Evolutionary conservation across 768 basidiomycete genomes (phyloP).

Genomic region (Guyanaporus albipodus): DNA sequence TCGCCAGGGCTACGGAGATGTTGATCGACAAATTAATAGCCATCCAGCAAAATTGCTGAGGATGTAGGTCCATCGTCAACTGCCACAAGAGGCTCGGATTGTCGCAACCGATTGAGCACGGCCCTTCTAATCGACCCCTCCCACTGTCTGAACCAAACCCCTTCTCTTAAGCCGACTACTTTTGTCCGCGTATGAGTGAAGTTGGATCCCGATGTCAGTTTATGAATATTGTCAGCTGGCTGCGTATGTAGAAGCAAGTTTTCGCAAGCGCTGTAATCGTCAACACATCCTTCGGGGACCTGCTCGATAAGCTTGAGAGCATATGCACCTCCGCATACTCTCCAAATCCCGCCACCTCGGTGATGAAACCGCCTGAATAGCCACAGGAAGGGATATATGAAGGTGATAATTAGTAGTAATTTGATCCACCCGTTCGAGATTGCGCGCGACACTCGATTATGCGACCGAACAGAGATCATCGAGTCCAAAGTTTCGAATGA

Average conservation of each 20-base stretch:
- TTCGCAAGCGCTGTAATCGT: conserved; percentile 1
- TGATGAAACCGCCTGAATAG: conserved; percentile 66
- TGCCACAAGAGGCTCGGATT: conserved; percentile 32
- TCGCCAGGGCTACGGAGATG: no score
- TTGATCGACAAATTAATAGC: conserved; percentile 18
- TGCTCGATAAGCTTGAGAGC: conserved; percentile 49
- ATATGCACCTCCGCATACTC: conserved; percentile 72
- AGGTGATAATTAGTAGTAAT: conserved; percentile 59
- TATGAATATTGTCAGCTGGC: neutral
- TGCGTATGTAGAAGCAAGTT: conserved; percentile 3
- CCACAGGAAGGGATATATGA: conserved; percentile 82
- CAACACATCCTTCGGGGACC: conserved; percentile 9
- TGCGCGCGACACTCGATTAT: conserved; percentile 60
- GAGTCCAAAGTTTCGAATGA: conserved; percentile 44
- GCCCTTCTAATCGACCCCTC: conserved; percentile 62
- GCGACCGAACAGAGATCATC: conserved; percentile 61
- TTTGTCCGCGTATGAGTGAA: conserved; percentile 33
- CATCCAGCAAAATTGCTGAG: conserved; percentile 23
- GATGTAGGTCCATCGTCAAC: conserved; percentile 19
- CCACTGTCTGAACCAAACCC: conserved; percentile 78
- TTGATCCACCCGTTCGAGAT: conserved; percentile 71
- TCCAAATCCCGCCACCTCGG: conserved; percentile 70
- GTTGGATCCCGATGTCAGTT: conserved; percentile 22
- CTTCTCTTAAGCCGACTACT: conserved; percentile 61
- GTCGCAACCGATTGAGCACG: conserved; percentile 44